These are phyloP conservation scores for Rhizopogon vinicolor DNA, from an alignment of 768 basidiomycete genomes.

Conservation along the genomic window DNA sequence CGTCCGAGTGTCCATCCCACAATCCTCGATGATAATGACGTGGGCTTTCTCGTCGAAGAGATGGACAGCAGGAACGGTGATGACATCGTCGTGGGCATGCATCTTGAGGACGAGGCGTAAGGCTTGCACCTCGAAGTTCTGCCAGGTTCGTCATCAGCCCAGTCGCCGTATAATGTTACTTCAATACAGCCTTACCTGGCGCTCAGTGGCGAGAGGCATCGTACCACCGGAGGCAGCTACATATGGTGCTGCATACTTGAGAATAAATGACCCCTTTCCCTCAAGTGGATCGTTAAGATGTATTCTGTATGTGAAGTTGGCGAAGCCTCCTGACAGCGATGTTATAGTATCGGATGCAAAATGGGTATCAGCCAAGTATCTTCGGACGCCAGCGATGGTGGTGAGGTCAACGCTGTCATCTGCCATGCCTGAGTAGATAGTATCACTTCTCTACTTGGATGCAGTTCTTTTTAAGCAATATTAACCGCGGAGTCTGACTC, in stretches of 20 bases:
- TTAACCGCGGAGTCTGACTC: not conserved
- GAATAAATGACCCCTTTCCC: conserved; percentile 42
- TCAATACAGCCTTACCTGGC: conserved; percentile 42
- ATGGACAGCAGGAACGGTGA: conserved; percentile 46
- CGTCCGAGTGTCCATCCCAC: conserved; percentile 33
- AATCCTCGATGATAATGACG: conserved; percentile 62
- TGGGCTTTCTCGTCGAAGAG: conserved; percentile 44
- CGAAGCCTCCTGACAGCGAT: conserved; percentile 45
- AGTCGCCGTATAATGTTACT: not conserved
- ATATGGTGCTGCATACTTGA: conserved; percentile 56
- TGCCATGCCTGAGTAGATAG: conserved; percentile 12
- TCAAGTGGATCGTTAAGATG: conserved; percentile 34
- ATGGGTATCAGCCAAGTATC: conserved; percentile 43
- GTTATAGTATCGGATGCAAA: conserved; percentile 40
- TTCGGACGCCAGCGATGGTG: conserved; percentile 25
- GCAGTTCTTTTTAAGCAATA: not conserved
- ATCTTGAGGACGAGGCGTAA: conserved; percentile 37
- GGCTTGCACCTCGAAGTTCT: conserved; percentile 43
- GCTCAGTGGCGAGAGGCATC: conserved; percentile 35
- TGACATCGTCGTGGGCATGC: conserved; percentile 25
- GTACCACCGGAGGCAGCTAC: conserved; percentile 19
- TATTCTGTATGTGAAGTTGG: conserved; percentile 60
- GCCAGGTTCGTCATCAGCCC: conserved; percentile 27
- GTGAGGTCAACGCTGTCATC: conserved; percentile 18
- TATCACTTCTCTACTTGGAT: not conserved